These are phyloP conservation scores for Saccharomycopsis sp. DNA, from an alignment of 805 yeast species.

Conservation along the genomic window DNA sequence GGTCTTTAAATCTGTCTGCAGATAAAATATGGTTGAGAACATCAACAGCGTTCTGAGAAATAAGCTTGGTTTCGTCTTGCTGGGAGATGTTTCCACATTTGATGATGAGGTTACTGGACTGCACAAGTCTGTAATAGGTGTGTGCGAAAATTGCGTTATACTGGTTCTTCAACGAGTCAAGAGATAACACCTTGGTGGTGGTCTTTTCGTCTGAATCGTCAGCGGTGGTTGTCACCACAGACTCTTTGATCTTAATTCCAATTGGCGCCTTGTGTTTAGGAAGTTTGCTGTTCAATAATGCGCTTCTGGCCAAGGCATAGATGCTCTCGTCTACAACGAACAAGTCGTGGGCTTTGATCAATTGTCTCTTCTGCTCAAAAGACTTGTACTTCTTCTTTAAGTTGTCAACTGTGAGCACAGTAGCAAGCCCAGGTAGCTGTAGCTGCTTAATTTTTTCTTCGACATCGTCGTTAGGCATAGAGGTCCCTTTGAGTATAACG, in stretches of 20 bases:
- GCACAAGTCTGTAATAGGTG: neutral
- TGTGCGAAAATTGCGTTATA: neutral
- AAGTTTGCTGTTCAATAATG: neutral
- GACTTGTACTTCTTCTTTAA: conserved; percentile 80
- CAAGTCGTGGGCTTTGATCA: conserved; percentile 60
- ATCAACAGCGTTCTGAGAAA: neutral
- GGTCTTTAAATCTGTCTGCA: conserved; percentile 22
- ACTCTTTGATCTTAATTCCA: neutral
- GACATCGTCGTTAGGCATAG: conserved; percentile 25
- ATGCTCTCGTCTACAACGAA: conserved; percentile 83
- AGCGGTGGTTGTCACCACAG: neutral
- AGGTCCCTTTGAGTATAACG: conserved; percentile 6
- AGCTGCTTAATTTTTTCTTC: conserved; percentile 26
- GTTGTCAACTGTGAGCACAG: conserved; percentile 53
- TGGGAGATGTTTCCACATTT: neutral
- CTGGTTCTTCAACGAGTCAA: neutral
- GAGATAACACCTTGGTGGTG: neutral
- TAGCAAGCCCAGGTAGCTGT: conserved; percentile 36
- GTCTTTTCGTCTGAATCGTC: neutral
- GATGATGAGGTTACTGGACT: neutral
- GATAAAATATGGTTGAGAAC: conserved; percentile 16
- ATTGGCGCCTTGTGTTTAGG: neutral
- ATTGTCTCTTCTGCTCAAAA: conserved; percentile 80
- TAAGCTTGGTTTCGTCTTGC: neutral
- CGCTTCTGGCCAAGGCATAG: neutral